Conservation (phyloP, 2,329 filamentous ascomycete genomes). For the Arthrobotrys musiformis region DNA sequence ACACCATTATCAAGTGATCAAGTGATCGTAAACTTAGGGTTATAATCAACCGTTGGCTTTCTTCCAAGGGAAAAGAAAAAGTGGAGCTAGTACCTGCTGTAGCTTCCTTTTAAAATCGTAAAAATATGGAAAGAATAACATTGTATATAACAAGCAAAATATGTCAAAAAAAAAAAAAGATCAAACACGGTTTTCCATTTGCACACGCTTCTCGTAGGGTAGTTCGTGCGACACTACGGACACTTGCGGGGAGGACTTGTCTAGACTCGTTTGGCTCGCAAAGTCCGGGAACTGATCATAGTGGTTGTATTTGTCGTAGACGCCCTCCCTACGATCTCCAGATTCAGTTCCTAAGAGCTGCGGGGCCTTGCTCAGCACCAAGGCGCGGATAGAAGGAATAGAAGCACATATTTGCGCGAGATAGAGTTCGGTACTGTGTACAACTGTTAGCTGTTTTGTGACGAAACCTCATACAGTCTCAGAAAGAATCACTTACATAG, state of each 20-base stretch:
- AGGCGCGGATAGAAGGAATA: constrained; percentile 32
- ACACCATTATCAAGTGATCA: too few relatives aligned
- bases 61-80: too few relatives aligned
- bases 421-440: constrained; percentile 23
- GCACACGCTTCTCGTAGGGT: neutral
- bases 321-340: constrained; percentile 2
- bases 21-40: too few relatives aligned
- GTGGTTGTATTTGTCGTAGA: constrained; percentile 25
- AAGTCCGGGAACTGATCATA: constrained; percentile 37
- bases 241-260: constrained; percentile 17
- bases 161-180: neutral
- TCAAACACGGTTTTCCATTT: constrained; percentile 13
- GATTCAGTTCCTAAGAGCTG: constrained; percentile 19
- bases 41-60: too few relatives aligned
- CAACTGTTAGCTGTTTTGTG: neutral
- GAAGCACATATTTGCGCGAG: constrained; percentile 35
- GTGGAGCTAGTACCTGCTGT: neutral
- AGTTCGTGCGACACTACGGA: constrained; percentile 12
- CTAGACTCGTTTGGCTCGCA: constrained; percentile 18
- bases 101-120: neutral
- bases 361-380: constrained; percentile 23
- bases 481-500: constrained; percentile 6
- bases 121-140: neutral
- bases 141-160: neutral
- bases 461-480: neutral